Conservation (phyloP, 306 rosid species). For the Hippophae rhamnoides region DNA sequence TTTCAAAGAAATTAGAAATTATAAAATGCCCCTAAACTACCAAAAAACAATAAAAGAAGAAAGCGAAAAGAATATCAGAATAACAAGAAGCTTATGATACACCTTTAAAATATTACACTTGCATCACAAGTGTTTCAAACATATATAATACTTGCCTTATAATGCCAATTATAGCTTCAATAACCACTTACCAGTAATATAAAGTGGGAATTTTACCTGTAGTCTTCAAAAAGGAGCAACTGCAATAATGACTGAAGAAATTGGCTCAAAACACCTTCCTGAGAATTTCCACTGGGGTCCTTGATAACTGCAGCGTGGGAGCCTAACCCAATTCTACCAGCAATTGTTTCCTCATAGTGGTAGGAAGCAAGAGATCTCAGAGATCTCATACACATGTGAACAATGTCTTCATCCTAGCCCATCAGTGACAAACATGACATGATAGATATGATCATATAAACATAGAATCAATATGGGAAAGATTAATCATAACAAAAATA, state of each 20-base stretch:
- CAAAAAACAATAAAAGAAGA: no score
- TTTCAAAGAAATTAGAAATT: no score
- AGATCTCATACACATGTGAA: constrained; percentile 73
- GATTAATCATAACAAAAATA: no score
- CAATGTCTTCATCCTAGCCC: constrained; percentile 70
- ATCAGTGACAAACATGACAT: not conserved
- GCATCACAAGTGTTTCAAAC: no score
- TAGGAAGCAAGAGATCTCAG: constrained; percentile 83
- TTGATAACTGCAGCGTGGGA: constrained; percentile 43
- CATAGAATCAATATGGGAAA: no score
- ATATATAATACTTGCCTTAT: no score
- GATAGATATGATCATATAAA: not conserved
- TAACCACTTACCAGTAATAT: not conserved
- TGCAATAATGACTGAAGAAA: constrained; percentile 79
- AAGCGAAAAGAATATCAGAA: no score
- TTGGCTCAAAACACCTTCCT: constrained; percentile 72
- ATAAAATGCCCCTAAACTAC: no score
- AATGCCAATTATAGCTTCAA: not conserved
- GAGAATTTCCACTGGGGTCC: constrained; percentile 52
- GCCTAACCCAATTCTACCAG: constrained; percentile 68
- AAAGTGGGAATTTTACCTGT: constrained; percentile 37
- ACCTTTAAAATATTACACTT: no score
- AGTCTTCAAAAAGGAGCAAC: constrained; percentile 84
- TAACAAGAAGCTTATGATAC: no score
- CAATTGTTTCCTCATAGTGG: constrained; percentile 58